phyloP scores from a whole-genome alignment of 1,139 yeast species.

The Schizosaccharomyces versatilis region DNA sequence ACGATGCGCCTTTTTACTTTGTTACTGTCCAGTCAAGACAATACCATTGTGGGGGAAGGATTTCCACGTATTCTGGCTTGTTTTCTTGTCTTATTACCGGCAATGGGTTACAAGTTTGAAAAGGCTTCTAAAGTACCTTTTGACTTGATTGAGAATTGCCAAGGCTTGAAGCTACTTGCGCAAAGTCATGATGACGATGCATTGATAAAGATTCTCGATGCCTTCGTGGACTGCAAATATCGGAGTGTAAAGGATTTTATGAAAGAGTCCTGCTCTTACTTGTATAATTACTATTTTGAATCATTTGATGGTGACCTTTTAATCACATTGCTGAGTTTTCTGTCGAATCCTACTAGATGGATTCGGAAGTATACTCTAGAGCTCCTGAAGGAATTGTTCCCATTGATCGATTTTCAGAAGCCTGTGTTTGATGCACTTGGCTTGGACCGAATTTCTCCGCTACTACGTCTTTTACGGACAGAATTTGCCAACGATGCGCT shows the following conservation, averaged over 20 bases:
- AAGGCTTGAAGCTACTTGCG: background rate
- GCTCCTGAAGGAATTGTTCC: conserved; percentile 48
- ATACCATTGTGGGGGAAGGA: conserved; percentile 58
- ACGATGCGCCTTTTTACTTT: conserved; percentile 54
- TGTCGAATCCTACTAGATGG: conserved; percentile 61
- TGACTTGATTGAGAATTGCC: background rate
- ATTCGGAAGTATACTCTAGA: conserved; percentile 61
- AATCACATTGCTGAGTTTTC: conserved; percentile 51
- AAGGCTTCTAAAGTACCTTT: background rate
- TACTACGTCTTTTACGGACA: conserved; percentile 58
- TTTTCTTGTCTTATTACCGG: conserved; percentile 27
- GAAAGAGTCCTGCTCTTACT: conserved; percentile 52
- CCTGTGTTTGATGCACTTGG: conserved; percentile 79
- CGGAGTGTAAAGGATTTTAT: conserved; percentile 24
- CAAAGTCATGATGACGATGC: background rate
- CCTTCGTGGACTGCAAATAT: background rate
- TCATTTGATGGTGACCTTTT: conserved; percentile 52
- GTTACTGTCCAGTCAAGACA: conserved; percentile 42
- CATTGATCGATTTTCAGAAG: conserved; percentile 50
- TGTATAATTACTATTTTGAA: conserved; percentile 49
- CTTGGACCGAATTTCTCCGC: conserved; percentile 81
- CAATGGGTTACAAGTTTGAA: background rate
- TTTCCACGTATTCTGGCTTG: conserved; percentile 50
- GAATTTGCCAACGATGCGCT: conserved; percentile 40
- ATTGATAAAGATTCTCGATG: background rate